Base-by-base conservation (phyloP, 345 rosid species). In the Brassica juncea region DNA sequence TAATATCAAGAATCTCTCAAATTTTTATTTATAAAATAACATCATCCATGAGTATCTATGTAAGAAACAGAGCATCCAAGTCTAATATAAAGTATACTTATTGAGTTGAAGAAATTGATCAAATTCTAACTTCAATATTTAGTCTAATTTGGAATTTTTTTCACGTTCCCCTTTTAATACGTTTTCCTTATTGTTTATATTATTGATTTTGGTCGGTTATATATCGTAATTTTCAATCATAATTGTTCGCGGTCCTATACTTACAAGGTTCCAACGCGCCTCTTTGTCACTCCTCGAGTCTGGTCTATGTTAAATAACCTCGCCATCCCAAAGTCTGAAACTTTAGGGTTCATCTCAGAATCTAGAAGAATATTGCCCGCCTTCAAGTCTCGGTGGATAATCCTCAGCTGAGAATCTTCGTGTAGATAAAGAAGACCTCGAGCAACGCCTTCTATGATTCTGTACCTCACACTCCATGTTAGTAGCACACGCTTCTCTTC, bases 251-350 rank as follows among this genome's bases (percentile, higher is more conserved):
- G 15, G 55, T 49, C 14, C 55, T 49, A n/a, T 12, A 49, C 55
- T 80, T 78, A 85, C 88, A 25, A 67, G 32, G 86, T 83, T 37
- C 86, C 85, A 16, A 71, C 85, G n/a, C 76, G 32, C 68, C 75
- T 74, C 15, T 23, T 37, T 15, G 82, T 82, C 14, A 54, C 70
- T 12, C 21, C 87, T 62, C 82, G 74, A 71, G 78, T 55, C 71
- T 84, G 59, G 28, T 70, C 76, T 8, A 62, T 75, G 28, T 72
- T 12, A 11, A 79, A 79, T 30, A 82, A 32, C 72, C 80, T 84
- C 4, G 87, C 78, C 64, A 66, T 82, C 11, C 85, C 87, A 27
- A 84, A 85, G 34, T 85, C 84, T 54, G 82, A 57, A 52, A 80
- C 68, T 76, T 75, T 83, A 2, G 81, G 82, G 35, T 80, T 78